Evolutionary conservation across 2,329 filamentous ascomycete species (phyloP).

Genomic region (Pleoardoris graminearum): DNA sequence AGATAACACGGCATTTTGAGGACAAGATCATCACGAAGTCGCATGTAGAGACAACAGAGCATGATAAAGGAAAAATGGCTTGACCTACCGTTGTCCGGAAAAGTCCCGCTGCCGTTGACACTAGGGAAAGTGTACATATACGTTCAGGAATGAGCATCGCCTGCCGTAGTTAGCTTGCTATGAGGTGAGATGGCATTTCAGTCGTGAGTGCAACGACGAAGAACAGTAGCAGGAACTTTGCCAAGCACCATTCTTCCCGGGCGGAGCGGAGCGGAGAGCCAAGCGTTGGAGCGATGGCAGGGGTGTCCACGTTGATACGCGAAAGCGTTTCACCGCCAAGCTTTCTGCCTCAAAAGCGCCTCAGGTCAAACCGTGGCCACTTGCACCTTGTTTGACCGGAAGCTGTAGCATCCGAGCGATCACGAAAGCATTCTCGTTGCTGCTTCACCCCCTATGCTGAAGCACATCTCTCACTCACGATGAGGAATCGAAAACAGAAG

Average conservation of each 20-base stretch:
- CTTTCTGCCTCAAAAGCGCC: conserved; percentile 11
- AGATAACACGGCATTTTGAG: background rate
- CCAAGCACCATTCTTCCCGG: conserved; percentile 2
- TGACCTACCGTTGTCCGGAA: conserved; percentile 51
- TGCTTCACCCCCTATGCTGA: conserved; percentile 6
- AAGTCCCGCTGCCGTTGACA: conserved; percentile 54
- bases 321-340: conserved; percentile 22
- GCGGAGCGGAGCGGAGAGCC: conserved; percentile 28
- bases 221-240: no score
- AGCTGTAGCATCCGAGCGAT: conserved; percentile 28
- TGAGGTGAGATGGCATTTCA: no score
- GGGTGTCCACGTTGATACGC: conserved; percentile 24
- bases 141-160: conserved; percentile 52
- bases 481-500: conserved; percentile 8
- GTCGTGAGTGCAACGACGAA: no score
- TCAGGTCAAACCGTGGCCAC: conserved; percentile 6
- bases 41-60: no score
- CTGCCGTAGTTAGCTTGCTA: conserved; percentile 20
- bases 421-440: conserved; percentile 7
- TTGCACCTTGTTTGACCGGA: conserved; percentile 22
- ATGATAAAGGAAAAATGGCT: background rate
- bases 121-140: conserved; percentile 54
- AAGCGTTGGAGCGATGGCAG: conserved; percentile 26
- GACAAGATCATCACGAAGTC: no score
- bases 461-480: conserved; percentile 11